Conservation (phyloP, 371 early-diverging fungal genomes). For the Haplosporangium sp. region DNA sequence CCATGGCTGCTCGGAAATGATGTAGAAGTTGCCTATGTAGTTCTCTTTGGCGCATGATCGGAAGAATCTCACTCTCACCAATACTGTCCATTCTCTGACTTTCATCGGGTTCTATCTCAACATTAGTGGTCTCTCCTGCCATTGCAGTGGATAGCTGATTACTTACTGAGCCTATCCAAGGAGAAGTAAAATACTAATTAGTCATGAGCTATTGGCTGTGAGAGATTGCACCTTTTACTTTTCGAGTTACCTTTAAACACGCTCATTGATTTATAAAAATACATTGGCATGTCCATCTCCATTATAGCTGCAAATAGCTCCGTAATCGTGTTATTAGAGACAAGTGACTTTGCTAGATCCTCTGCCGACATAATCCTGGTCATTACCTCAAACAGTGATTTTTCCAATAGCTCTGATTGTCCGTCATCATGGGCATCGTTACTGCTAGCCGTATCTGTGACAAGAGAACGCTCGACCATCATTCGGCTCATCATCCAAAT, state of each 20-base stretch:
- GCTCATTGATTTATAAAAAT: conserved; percentile 18
- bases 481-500: conserved; percentile 40
- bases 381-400: conserved; percentile 17
- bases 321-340: conserved; percentile 42
- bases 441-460: not conserved
- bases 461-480: conserved; percentile 43
- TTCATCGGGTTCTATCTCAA: not conserved
- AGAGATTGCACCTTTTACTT: not conserved
- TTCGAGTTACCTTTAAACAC: conserved; percentile 15
- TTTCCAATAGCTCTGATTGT: conserved; percentile 13
- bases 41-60: conserved; percentile 9
- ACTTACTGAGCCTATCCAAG: not conserved
- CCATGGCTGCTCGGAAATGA: conserved; percentile 21
- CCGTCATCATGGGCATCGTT: not conserved
- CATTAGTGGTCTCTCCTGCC: not conserved
- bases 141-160: not conserved
- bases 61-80: conserved; percentile 13
- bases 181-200: not conserved
- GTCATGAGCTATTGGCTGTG: not conserved
- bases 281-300: conserved; percentile 30
- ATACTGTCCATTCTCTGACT: not conserved
- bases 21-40: conserved; percentile 32
- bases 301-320: conserved; percentile 39
- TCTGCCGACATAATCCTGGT: conserved; percentile 18
- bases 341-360: conserved; percentile 28